Conservation (phyloP, 305 asterid genomes). For the Plantago coronopus region DNA sequence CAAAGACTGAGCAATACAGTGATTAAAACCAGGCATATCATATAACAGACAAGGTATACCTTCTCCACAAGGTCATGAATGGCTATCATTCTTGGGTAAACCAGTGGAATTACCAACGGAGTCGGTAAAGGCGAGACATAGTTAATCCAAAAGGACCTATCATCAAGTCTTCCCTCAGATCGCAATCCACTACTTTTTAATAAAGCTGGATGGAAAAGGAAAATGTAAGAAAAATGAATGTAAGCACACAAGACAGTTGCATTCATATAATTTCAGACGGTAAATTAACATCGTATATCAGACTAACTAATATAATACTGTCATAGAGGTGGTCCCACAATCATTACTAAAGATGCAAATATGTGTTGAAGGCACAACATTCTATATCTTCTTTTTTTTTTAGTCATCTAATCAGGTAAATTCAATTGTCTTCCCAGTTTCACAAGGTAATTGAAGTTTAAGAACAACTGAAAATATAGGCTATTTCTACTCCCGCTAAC, state of each 20-base stretch:
- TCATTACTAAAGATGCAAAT: too few species aligned
- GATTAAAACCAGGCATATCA: slow-evolving; percentile 12
- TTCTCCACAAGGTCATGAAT: slow-evolving; percentile 73
- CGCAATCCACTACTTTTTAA: slow-evolving; percentile 75
- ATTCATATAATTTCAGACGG: neutral
- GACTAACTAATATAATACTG: too few species aligned
- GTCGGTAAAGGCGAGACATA: slow-evolving; percentile 69
- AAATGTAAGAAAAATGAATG: slow-evolving; percentile 6
- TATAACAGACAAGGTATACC: slow-evolving; percentile 32
- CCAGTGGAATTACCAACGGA: slow-evolving; percentile 69
- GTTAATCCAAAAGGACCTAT: slow-evolving; percentile 85
- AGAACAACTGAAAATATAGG: too few species aligned
- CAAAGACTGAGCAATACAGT: slow-evolving; percentile 22
- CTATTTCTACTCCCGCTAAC: too few species aligned
- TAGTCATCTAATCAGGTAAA: too few species aligned
- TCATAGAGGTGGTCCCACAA: too few species aligned
- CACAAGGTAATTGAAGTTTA: too few species aligned
- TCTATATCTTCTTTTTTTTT: too few species aligned
- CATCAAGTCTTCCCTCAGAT: slow-evolving; percentile 76
- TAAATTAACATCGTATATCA: too few species aligned
- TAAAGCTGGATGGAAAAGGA: slow-evolving; percentile 48
- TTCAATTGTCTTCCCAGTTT: too few species aligned
- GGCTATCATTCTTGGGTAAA: slow-evolving; percentile 82
- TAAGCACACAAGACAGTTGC: neutral
- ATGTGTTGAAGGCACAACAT: too few species aligned